Evolutionary conservation across 108 stramenopile species (phyloP).

Genomic region (Fragilaria radians): DNA sequence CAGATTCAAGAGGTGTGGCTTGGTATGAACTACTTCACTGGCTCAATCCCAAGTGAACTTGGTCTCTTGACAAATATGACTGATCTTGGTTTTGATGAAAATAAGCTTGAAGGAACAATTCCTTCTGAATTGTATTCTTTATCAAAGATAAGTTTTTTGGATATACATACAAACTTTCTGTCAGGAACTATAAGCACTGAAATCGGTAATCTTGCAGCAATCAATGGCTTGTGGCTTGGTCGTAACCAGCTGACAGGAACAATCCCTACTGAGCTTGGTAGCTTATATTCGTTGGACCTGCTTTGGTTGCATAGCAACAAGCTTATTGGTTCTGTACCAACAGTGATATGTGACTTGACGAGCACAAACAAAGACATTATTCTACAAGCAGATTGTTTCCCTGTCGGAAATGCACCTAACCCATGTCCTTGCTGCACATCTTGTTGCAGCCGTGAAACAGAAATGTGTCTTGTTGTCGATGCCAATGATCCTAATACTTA

Average conservation of each 20-base stretch:
- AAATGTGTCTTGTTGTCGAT: neutral
- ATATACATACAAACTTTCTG: neutral
- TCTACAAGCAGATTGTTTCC: conserved; percentile 1
- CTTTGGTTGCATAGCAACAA: conserved; percentile 4
- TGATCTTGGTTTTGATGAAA: conserved; percentile 6
- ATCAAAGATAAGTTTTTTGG: neutral
- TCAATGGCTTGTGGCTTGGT: conserved; percentile 12
- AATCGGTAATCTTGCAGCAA: conserved; percentile 22
- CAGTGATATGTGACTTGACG: neutral
- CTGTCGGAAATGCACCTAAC: neutral
- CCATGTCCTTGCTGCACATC: conserved; percentile 1
- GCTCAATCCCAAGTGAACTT: conserved; percentile 7
- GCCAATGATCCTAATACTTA: no score
- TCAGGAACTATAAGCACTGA: conserved; percentile 16
- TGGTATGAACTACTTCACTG: neutral
- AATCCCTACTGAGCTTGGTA: conserved; percentile 13
- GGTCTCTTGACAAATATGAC: neutral
- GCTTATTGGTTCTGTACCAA: conserved; percentile 1
- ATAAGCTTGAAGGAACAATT: conserved; percentile 21
- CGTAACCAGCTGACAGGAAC: conserved; percentile 25
- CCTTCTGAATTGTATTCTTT: conserved; percentile 30
- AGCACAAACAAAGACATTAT: neutral
- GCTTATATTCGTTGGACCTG: neutral
- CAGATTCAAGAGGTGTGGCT: conserved; percentile 1
- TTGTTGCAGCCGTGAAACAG: conserved; percentile 1